Conservation (phyloP, 1,284 basidiomycete genomes). For the Trametes hirsuta region DNA sequence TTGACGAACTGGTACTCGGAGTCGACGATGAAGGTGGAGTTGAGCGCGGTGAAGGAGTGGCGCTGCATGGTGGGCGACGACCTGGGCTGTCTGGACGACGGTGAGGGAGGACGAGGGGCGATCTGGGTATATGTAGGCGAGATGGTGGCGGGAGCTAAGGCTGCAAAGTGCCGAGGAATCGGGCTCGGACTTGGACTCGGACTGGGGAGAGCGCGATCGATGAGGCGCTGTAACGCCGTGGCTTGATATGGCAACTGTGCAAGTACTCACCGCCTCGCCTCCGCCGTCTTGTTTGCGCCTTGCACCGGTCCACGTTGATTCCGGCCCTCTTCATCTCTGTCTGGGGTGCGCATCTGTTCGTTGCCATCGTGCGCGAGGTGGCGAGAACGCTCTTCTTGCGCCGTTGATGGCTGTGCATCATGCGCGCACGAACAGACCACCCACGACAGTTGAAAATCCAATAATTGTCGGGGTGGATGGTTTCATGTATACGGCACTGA, state of each 20-base stretch:
- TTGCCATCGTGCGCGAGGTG: not conserved
- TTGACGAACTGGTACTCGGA: conserved; percentile 93
- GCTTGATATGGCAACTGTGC: conserved; percentile 13
- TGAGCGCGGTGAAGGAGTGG: conserved; percentile 79
- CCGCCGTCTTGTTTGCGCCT: not conserved
- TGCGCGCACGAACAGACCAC: no score
- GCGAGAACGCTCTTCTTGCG: no score
- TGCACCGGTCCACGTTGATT: conserved; percentile 6
- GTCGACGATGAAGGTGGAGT: conserved; percentile 87
- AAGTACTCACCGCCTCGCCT: not conserved
- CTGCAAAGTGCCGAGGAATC: not conserved
- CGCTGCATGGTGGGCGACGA: conserved; percentile 47
- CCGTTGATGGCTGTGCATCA: no score
- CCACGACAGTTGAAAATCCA: no score
- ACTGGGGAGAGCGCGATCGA: conserved; percentile 6
- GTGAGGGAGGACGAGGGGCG: not conserved
- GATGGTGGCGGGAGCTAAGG: not conserved
- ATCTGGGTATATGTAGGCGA: conserved; percentile 1
- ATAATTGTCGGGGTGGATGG: no score
- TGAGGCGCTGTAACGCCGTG: conserved; percentile 13
- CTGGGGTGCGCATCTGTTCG: conserved; percentile 1
- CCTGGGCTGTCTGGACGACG: not conserved
- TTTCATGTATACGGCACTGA: no score
- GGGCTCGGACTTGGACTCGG: no score
- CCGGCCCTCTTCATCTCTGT: not conserved